Base-by-base conservation (phyloP, 768 basidiomycete species). In the Pisolithus albus region DNA sequence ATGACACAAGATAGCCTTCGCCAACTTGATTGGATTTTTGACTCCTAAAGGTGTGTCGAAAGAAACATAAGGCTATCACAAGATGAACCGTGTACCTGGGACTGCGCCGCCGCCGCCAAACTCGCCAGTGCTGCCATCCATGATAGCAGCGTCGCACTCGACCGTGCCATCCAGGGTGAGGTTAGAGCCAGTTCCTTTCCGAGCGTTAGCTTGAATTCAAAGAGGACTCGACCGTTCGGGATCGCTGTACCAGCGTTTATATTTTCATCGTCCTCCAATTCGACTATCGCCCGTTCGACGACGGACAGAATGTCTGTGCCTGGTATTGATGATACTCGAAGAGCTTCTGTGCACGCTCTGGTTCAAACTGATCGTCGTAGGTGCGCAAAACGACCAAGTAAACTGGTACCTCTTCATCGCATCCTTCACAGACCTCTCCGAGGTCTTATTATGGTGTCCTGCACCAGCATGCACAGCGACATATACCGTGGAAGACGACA, bases 71-170 rank as follows among this genome's bases (percentile, higher is more conserved):
- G 9, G 44, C 28, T 43, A 8, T 21, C n/a, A 47, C 10, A 23
- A 32, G 44, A 19, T 0, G 41, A 30, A 16, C 42, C 10, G 58
- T 58, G 38, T 59, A 83, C 87, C 86, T 63, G 83, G 74, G 26
- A 86, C 73, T 3, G 88, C 89, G 41, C 86, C 90, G 16, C 84
- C 77, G 56, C 83, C 81, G 24, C 87, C 89, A 61, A 86, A 92
- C n/a, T 68, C 65, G 19, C 65, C 61, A 0, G 66, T 64, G 41
- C 61, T 63, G 21, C 78, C 77, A 19, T 72, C 68, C 82, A 88
- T 87, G 51, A 91, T 71, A 11, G 86, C 76, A 7, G 89, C 88
- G 58, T 92, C 89, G 58, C 89, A 91, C 68, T 92, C 89, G 16
- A 90, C 88, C 2, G 70, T 71, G 13, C 90, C 88, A n/a, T 78